phyloP scores from a whole-genome alignment of 148 eudicot genomes.

The Chenopodium berlandieri region DNA sequence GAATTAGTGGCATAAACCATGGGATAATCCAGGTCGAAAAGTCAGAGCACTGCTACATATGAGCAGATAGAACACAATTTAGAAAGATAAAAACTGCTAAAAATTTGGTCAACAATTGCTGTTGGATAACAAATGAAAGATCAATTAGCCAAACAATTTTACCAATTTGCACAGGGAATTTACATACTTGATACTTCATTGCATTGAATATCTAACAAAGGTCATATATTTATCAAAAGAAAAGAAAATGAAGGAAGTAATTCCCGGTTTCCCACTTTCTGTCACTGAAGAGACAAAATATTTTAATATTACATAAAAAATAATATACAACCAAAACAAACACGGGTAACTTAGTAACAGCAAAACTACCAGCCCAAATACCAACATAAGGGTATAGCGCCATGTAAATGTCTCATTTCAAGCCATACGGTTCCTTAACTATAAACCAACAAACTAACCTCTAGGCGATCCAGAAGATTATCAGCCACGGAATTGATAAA shows the following conservation, averaged over 20 bases:
- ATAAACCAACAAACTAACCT: conserved; percentile 38
- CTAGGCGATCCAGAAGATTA: conserved; percentile 84
- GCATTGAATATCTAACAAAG: background rate
- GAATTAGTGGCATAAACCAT: background rate
- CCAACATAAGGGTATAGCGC: background rate
- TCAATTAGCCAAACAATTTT: background rate
- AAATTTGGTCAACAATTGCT: background rate
- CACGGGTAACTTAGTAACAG: background rate
- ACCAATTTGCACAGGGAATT: background rate
- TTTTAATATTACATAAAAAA: background rate
- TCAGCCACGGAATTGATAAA: conserved; percentile 85
- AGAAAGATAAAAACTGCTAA: background rate
- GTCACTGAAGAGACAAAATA: background rate
- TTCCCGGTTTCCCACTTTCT: background rate
- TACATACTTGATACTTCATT: background rate
- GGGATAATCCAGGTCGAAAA: background rate
- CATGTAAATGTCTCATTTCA: background rate
- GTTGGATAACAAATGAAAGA: background rate
- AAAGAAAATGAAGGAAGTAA: background rate
- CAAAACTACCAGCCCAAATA: background rate
- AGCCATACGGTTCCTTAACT: background rate
- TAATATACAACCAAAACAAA: background rate
- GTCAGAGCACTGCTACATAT: background rate
- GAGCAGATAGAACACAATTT: background rate
- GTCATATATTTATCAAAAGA: background rate